These are phyloP conservation scores for Eimeria acervulina DNA, from an alignment of 169 alveolate genomes.

Conservation along the genomic window DNA sequence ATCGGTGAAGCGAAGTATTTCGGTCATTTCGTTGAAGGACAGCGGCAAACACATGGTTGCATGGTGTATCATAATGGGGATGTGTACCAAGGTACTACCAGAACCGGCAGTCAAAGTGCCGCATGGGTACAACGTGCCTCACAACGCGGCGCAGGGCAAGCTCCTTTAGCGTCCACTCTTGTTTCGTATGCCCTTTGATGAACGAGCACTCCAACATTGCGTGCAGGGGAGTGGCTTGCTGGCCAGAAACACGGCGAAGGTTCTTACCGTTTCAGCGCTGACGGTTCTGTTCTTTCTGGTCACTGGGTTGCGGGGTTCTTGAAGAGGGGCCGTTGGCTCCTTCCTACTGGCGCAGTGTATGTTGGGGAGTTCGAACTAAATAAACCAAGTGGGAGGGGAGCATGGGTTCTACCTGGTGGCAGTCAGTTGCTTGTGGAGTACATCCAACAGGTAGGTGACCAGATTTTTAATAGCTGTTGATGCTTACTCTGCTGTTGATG, in stretches of 20 bases:
- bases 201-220: neutral
- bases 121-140: neutral
- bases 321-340: conserved; percentile 78
- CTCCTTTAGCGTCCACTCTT: neutral
- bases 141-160: neutral
- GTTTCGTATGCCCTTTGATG: neutral
- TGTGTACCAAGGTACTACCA: conserved; percentile 58
- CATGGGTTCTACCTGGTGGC: conserved; percentile 81
- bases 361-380: conserved; percentile 74
- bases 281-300: conserved; percentile 72
- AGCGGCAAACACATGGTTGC: conserved; percentile 74
- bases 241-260: conserved; percentile 82
- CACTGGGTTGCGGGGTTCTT: conserved; percentile 67
- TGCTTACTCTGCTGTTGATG: neutral
- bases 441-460: conserved; percentile 67
- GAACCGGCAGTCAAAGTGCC: neutral
- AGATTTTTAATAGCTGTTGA: neutral
- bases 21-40: conserved; percentile 75
- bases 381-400: conserved; percentile 80
- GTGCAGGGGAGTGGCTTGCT: conserved; percentile 76
- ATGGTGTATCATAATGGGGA: conserved; percentile 75
- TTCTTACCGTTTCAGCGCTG: conserved; percentile 75
- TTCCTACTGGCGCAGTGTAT: conserved; percentile 78
- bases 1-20: conserved; percentile 59
- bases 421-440: conserved; percentile 77